Evolutionary conservation across 2,329 filamentous ascomycete species (phyloP), one percentile per base, ranked within the genome.

Genomic region (Aurifilum marmelostoma): DNA sequence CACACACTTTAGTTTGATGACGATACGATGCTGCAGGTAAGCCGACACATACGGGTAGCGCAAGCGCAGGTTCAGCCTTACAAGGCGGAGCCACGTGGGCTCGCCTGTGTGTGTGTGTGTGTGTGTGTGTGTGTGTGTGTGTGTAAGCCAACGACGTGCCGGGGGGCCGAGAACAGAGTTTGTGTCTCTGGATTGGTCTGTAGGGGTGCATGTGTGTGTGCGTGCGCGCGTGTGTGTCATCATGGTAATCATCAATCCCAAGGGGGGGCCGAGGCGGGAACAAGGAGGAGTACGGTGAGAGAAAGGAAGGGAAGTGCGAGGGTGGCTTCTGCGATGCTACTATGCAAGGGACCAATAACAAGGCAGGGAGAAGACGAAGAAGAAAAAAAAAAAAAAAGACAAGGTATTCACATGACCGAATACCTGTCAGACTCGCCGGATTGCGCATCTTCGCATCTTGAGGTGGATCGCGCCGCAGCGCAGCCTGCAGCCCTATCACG

Each of bases 61-160:
- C 32, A 60, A 39, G 18, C 58, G 21, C 32, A 39, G n/a, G 34
- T 43, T 43, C 61, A 63, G 61, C 61, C 61, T 63, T 63, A 63
- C 61, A 50, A 32, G 61, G 61, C 61, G 39, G 61, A 63, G 41
- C 61, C 61, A 63, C 61, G 61, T 63, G 61, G 61, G 61, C 61
- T 63, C 39, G n/a, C 8, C 21, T 16, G 34, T 9, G 27, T 32
- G 52, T 56, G 11, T 29, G 24, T 14, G 52, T 56, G n/a, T 56
- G 41, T 43, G 41, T 43, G 39, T 41, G 39, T 14, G 39, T 43
- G 41, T 43, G 43, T 47, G 43, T n/a, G 43, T n/a, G 21, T 29
- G 24, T 16, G 52, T 56, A 56, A 56, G 52, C 52, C 52, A 27
- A 29, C 14, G 27, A 56, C 52, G 24, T 56, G 3, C 27, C 27